Base-by-base conservation (phyloP, 345 rosid genomes). In the Trapa incisa region DNA sequence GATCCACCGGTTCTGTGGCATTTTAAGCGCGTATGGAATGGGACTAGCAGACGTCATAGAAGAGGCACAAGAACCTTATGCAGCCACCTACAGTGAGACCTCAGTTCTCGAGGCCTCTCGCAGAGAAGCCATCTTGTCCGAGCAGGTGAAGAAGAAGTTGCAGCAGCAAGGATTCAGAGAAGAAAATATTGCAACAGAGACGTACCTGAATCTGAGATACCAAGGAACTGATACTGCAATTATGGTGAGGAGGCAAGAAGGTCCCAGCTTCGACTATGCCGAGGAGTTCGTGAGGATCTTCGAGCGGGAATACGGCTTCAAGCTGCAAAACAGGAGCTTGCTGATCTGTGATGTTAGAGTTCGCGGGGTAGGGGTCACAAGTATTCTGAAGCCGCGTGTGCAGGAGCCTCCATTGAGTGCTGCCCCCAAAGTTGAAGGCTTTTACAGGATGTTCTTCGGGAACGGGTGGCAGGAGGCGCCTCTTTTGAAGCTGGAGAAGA, bases 201-300 rank as follows among this genome's bases (percentile, higher is more conserved):
- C 92, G 15, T 91, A 82, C 75, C 72, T 91, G 73, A 90, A 94
- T 76, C 67, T 94, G 72, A 84, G 99, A 76, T 90, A 94, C 65
- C 96, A 91, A 56, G 99, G 97, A 69, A 94, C 96, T n/a, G 97
- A 94, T 75, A 94, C 99, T 39, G 81, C 96, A 38, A 94, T 94
- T 79, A 94, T 94, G 99, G 99, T 94, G 36, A 87, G 85, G 80
- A 80, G 80, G 70, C 74, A 32, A 47, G 87, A 79, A 75, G 81
- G 83, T 22, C 77, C 79, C 6, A 69, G 66, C 57, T 79, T 67
- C 69, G 87, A 91, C 76, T 88, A 82, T 72, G 91, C 92, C 39
- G 80, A 63, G 4, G 97, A 88, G 73, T 94, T 94, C 76, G 82
- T 77, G 64, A 86, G 80, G 85, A 82, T 91, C 53, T 94, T 94